Conservation (phyloP, 306 rosid genomes). For the Pyrus betulifolia region DNA sequence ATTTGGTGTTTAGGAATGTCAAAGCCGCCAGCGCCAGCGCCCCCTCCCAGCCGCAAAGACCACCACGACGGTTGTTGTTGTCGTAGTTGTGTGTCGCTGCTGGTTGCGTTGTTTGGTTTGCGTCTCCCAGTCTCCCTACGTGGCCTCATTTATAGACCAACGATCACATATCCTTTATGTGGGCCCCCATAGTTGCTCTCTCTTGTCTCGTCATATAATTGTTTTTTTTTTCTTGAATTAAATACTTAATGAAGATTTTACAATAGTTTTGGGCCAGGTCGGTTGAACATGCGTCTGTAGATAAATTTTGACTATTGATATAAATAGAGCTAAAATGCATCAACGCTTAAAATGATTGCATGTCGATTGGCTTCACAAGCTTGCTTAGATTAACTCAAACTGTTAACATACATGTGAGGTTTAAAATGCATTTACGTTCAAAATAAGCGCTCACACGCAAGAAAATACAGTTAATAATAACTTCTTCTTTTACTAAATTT, state of each 20-base stretch:
- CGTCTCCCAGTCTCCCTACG: constrained; percentile 8
- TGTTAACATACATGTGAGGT: background rate
- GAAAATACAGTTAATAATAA: accelerated
- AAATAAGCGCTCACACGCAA: background rate
- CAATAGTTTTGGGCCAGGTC: background rate
- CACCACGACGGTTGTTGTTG: background rate
- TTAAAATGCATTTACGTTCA: no score
- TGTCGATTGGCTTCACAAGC: background rate
- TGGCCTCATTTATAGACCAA: constrained; percentile 23
- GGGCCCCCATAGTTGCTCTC: background rate
- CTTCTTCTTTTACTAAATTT: background rate
- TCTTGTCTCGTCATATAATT: background rate
- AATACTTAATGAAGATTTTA: no score
- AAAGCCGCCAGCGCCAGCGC: background rate
- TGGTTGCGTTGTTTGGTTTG: background rate
- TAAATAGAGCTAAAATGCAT: no score
- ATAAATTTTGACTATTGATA: no score
- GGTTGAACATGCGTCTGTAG: no score
- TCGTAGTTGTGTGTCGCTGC: background rate
- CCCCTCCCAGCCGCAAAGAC: background rate
- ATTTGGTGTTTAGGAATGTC: background rate
- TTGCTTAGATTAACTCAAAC: background rate
- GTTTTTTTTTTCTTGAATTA: background rate
- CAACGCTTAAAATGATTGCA: background rate
- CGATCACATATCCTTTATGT: background rate